Evolutionary conservation across 371 early-diverging fungal species (phyloP).

Genomic region (Mucor indicus): DNA sequence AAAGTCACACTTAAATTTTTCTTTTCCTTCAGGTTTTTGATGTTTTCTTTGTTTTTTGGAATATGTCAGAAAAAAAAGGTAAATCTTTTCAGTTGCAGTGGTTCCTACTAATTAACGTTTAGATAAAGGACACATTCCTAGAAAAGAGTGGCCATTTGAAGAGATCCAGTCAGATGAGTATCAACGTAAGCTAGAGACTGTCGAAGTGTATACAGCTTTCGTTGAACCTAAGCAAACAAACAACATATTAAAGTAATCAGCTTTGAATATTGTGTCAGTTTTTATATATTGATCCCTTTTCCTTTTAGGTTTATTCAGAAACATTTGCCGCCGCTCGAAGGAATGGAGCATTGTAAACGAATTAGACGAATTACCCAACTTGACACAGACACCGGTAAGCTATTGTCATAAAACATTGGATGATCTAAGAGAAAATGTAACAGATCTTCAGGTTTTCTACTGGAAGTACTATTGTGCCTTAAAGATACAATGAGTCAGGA

Average conservation of each 20-base stretch:
- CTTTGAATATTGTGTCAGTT: too few species aligned
- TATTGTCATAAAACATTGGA: not conserved
- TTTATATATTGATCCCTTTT: not conserved
- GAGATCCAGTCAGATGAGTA: conserved; percentile 41
- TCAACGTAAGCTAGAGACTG: conserved; percentile 33
- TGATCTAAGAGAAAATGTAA: not conserved
- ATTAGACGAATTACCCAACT: conserved; percentile 26
- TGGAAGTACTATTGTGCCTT: conserved; percentile 29
- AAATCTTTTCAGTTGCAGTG: too few species aligned
- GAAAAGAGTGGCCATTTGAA: conserved; percentile 40
- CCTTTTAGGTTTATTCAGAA: conserved; percentile 40
- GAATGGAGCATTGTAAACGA: conserved; percentile 43
- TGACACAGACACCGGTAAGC: conserved; percentile 6
- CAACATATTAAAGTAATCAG: conserved; percentile 42
- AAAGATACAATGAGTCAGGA: conserved; percentile 8
- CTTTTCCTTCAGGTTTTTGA: too few species aligned
- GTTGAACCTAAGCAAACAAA: conserved; percentile 44
- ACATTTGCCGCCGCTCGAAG: conserved; percentile 30
- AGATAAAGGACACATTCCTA: conserved; percentile 10
- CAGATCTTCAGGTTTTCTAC: not conserved
- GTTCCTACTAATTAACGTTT: too few species aligned
- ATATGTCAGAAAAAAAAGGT: not conserved
- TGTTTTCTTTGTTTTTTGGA: too few species aligned
- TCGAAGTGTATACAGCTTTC: conserved; percentile 32
- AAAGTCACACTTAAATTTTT: too few species aligned